phyloP scores from a whole-genome alignment of 2,329 filamentous ascomycete species.

The Claviceps lovelessii region DNA sequence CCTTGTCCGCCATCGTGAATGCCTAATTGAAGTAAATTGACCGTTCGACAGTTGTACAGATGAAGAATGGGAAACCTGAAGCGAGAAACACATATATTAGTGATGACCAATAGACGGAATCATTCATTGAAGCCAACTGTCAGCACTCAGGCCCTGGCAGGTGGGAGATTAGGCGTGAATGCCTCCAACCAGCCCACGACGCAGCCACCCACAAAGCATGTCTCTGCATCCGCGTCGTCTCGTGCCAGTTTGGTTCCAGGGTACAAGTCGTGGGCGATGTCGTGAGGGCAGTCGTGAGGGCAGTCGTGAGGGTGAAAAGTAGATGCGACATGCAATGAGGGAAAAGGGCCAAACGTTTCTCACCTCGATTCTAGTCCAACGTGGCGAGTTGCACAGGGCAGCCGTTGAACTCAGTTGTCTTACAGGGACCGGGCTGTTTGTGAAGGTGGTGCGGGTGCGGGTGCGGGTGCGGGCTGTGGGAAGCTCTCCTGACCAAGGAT shows the following conservation, averaged over 20 bases:
- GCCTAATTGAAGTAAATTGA: neutral
- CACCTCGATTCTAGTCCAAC: constrained; percentile 3
- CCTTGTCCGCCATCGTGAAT: constrained; percentile 31
- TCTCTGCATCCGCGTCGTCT: neutral
- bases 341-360: neutral
- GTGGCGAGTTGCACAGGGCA: constrained; percentile 1
- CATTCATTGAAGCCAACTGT: neutral
- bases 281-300: neutral
- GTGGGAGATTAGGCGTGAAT: neutral
- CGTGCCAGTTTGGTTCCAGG: neutral
- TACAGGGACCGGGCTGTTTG: neutral
- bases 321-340: neutral
- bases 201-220: neutral
- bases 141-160: neutral
- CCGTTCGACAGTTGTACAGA: neutral
- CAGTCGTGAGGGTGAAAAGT: neutral
- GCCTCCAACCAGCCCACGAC: neutral
- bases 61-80: neutral
- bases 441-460: neutral
- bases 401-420: constrained; percentile 2
- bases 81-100: neutral
- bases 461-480: neutral
- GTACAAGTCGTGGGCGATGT: no score
- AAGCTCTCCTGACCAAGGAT: neutral
- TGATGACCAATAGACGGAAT: neutral